A percentile compares a stretch with the other conserved stretches of the same genome.
Evolutionary conservation across 495 filamentous ascomycete species (phyloP).

Genomic region (Mytilinidion resinicola): DNA sequence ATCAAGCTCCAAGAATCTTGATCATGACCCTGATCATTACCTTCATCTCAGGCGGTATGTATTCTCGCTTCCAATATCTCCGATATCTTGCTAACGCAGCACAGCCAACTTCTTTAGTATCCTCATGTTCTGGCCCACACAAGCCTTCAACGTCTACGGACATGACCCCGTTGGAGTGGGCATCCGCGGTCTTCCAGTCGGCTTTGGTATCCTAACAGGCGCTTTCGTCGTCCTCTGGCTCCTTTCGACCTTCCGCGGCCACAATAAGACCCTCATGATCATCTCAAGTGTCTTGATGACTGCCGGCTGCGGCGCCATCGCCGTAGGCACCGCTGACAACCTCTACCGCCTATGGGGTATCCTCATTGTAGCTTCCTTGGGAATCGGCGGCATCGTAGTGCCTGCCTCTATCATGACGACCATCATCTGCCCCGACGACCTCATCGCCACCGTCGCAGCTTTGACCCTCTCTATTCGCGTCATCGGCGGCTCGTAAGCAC

Average conservation of each 20-base stretch:
- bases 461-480: conserved; percentile 31
- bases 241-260: conserved; percentile 25
- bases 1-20: conserved; percentile 23
- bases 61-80: conserved; percentile 23
- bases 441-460: conserved; percentile 32
- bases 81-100: neutral
- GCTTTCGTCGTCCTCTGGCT: conserved; percentile 26
- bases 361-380: conserved; percentile 28
- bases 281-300: conserved; percentile 21
- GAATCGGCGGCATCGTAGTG: conserved; percentile 34
- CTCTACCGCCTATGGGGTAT: conserved; percentile 23
- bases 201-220: conserved; percentile 29
- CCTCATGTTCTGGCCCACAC: conserved; percentile 36
- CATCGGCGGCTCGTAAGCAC: conserved; percentile 23
- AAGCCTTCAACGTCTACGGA: conserved; percentile 32
- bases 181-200: conserved; percentile 26
- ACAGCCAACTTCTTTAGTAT: conserved; percentile 8
- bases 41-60: conserved; percentile 31
- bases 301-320: conserved; percentile 28
- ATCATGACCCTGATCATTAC: conserved; percentile 30
- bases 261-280: conserved; percentile 26
- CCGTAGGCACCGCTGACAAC: conserved; percentile 22
- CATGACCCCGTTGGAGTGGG: conserved; percentile 31
- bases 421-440: conserved; percentile 31
- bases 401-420: conserved; percentile 30